A percentile compares a stretch with the other conserved stretches of the same genome.
phyloP scores from a whole-genome alignment of 139 green algal species.

The Mychonastes homosphaera region DNA sequence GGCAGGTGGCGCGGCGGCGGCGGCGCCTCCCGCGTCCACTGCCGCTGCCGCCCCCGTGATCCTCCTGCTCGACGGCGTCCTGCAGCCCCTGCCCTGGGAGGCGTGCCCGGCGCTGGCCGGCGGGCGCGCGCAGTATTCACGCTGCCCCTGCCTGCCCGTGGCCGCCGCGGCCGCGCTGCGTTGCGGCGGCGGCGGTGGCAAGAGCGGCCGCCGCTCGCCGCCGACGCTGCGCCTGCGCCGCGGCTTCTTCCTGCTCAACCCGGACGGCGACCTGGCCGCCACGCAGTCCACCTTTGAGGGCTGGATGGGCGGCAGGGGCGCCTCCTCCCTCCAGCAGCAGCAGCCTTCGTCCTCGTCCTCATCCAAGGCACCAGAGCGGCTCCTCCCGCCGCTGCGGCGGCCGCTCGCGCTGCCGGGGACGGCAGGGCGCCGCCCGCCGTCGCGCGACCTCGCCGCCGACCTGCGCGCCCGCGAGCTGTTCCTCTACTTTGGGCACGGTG shows the following conservation, averaged over 20 bases:
- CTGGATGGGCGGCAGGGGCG: conserved; percentile 32
- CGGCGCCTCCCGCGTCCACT: too few species aligned
- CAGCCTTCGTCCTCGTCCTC: not conserved
- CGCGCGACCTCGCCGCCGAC: conserved; percentile 29
- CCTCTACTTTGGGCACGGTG: conserved; percentile 87
- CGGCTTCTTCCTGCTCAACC: conserved; percentile 80
- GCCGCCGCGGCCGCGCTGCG: not conserved
- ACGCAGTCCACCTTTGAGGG: conserved; percentile 71
- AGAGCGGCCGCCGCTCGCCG: not conserved
- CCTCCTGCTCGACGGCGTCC: conserved; percentile 37
- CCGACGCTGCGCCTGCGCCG: conserved; percentile 19
- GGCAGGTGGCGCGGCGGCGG: too few species aligned
- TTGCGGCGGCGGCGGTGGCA: not conserved
- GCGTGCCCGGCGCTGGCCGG: conserved; percentile 31
- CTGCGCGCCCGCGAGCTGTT: conserved; percentile 59
- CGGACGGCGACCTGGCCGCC: conserved; percentile 59
- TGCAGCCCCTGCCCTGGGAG: conserved; percentile 72
- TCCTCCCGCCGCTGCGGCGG: not conserved
- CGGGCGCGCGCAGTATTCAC: conserved; percentile 1
- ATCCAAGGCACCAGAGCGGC: not conserved
- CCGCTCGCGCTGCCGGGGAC: conserved; percentile 34
- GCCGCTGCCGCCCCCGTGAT: too few species aligned
- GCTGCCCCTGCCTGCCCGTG: conserved; percentile 13
- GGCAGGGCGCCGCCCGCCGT: conserved; percentile 27
- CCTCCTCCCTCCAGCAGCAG: not conserved